These are phyloP conservation scores for Linnemannia schmuckeri DNA, from an alignment of 192 early-diverging fungal genomes.

Conservation along the genomic window DNA sequence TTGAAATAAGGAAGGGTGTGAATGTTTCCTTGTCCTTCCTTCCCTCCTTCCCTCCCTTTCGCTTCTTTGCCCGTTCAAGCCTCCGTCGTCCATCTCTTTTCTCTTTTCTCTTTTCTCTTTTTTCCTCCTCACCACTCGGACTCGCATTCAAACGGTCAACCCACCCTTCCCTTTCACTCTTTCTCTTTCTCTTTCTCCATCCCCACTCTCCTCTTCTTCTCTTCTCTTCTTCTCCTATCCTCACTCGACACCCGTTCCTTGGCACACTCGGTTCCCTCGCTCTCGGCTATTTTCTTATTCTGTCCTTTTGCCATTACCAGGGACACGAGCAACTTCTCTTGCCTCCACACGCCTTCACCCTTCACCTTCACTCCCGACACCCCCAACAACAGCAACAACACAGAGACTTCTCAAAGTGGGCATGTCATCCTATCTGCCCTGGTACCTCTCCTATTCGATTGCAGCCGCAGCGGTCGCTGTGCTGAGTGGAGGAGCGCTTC, in stretches of 20 bases:
- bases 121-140: neutral
- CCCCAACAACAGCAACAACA: neutral
- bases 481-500: conserved; percentile 59
- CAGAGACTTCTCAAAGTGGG: neutral
- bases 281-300: neutral
- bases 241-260: neutral
- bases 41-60: neutral
- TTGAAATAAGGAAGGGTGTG: neutral
- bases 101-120: neutral
- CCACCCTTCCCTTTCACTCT: neutral
- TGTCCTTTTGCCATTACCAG: neutral
- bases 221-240: neutral
- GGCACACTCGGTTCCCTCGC: neutral
- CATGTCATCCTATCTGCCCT: conserved; percentile 55
- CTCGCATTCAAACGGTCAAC: neutral
- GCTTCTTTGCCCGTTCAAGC: neutral
- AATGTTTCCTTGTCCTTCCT: neutral
- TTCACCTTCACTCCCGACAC: neutral
- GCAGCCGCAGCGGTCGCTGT: conserved; percentile 60
- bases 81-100: neutral
- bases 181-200: conserved; percentile 4
- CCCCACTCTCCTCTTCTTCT: neutral
- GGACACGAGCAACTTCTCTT: neutral
- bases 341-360: neutral
- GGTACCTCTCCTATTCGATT: conserved; percentile 61